Conservation (phyloP, 495 filamentous ascomycete genomes). For the Lasiosphaeris hirsuta region DNA sequence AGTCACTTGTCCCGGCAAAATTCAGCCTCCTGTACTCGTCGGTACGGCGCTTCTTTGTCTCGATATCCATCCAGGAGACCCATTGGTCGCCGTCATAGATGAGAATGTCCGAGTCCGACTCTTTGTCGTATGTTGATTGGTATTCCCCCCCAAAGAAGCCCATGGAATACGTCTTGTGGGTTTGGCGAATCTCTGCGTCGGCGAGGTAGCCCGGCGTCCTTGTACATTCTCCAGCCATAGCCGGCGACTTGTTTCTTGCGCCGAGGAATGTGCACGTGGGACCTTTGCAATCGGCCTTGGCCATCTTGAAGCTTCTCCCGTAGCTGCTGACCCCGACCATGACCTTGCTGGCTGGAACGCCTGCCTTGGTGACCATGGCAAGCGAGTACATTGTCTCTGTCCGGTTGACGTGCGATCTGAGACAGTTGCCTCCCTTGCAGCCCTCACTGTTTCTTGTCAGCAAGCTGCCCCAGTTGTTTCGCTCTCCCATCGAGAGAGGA, state of each 20-base stretch:
- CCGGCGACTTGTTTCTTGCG: conserved; percentile 10
- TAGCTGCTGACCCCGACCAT: conserved; percentile 37
- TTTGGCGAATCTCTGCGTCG: conserved; percentile 30
- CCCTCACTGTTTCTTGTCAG: conserved; percentile 18
- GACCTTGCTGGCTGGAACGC: conserved; percentile 39
- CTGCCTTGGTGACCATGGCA: conserved; percentile 49
- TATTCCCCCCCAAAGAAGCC: neutral
- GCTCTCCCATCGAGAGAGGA: too few species aligned
- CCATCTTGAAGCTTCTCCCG: conserved; percentile 36
- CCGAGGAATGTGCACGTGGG: conserved; percentile 15
- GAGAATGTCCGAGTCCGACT: conserved; percentile 33
- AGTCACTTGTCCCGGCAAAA: conserved; percentile 39
- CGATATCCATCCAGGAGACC: conserved; percentile 41
- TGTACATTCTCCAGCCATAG: conserved; percentile 34
- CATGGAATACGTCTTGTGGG: conserved; percentile 11
- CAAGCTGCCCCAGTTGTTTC: neutral
- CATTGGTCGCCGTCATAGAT: conserved; percentile 43
- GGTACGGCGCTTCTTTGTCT: conserved; percentile 22
- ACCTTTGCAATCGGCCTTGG: conserved; percentile 6
- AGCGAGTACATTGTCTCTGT: conserved; percentile 42
- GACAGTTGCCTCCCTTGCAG: conserved; percentile 38
- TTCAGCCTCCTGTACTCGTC: conserved; percentile 25
- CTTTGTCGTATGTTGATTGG: conserved; percentile 6
- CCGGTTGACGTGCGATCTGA: conserved; percentile 43
- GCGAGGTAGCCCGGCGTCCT: conserved; percentile 30